These are phyloP conservation scores for Metarhizium humberi DNA, from an alignment of 2,329 filamentous ascomycete species.

Conservation along the genomic window DNA sequence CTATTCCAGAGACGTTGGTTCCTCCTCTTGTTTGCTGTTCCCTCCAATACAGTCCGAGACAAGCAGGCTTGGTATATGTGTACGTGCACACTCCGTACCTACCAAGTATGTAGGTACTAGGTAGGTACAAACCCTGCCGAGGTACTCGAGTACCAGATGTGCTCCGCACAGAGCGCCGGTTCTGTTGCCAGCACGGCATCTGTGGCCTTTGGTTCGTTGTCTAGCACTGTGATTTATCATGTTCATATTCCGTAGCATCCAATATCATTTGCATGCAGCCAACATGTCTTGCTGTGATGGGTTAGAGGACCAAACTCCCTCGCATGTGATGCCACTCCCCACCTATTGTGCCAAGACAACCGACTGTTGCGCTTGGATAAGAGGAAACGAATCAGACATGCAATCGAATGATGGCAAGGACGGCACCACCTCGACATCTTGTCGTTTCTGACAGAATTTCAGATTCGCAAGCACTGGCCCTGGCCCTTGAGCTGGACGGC, in stretches of 20 bases:
- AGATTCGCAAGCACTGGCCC: background rate
- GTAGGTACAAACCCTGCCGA: too few species aligned
- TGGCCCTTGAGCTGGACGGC: background rate
- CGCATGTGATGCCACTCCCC: background rate
- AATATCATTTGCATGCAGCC: background rate
- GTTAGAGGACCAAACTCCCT: background rate
- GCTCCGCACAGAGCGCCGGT: background rate
- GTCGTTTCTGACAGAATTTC: background rate
- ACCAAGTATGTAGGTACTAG: too few species aligned
- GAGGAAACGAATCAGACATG: background rate
- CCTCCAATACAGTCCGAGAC: too few species aligned
- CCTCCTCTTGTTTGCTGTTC: too few species aligned
- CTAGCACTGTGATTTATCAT: background rate
- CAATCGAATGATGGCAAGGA: background rate
- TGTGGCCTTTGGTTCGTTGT: background rate
- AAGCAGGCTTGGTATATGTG: too few species aligned
- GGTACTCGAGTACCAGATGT: too few species aligned
- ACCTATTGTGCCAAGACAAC: background rate
- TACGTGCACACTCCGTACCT: too few species aligned
- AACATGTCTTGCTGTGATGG: background rate
- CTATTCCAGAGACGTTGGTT: too few species aligned
- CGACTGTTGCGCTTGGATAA: background rate
- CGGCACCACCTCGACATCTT: background rate
- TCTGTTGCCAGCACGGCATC: background rate
- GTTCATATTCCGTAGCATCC: background rate